Base-by-base conservation (phyloP, 306 rosid genomes). In the Glycine latifolia region DNA sequence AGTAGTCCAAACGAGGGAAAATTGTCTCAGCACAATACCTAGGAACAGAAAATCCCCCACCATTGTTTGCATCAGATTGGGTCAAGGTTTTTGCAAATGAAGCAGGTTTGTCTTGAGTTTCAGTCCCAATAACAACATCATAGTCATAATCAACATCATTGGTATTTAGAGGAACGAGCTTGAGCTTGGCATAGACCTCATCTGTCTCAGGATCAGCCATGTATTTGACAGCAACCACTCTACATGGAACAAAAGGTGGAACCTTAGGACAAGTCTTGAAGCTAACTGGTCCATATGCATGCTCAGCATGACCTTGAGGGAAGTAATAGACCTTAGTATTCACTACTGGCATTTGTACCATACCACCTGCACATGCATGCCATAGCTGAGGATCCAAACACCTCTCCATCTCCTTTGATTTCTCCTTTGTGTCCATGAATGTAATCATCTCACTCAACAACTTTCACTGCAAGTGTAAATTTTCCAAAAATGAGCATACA, bases 301-400 rank as follows among this genome's bases (percentile, higher is more conserved):
- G 99, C 65, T 94, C 99, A 33, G 97, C 93, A 60, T 93, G 97
- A 3, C 97, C 97, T 53, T 93, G 93, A 81, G 94, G 96, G 79
- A 91, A 93, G 85, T 96, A 96, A 75, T 85, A 96, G 8, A 94
- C 99, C 80, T 84, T 91, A 20, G 89, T 74, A 77, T 89, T 90
- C 54, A 89, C 87, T 4, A 37, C 10, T n/a, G 99, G 99, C 97
- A 96, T 92, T 84, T 96, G 97, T 50, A 92, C 94, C 98, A 96
- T 96, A 3, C 95, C 97, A 71, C 99, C 98, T 4, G 99, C 98
- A 73, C 99, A 96, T 41, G 98, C 99, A 82, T 96, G 98, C 98
- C 99, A 96, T 58, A 96, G 85, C 61, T 91, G 94, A 83, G 97
- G 91, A 82, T 94, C 97, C 83, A 96, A 85, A 70, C 91, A 89